Evolutionary conservation across 306 rosid genomes (phyloP), one percentile per base, ranked within the genome.

Genomic region (Styphnolobium japonicum): DNA sequence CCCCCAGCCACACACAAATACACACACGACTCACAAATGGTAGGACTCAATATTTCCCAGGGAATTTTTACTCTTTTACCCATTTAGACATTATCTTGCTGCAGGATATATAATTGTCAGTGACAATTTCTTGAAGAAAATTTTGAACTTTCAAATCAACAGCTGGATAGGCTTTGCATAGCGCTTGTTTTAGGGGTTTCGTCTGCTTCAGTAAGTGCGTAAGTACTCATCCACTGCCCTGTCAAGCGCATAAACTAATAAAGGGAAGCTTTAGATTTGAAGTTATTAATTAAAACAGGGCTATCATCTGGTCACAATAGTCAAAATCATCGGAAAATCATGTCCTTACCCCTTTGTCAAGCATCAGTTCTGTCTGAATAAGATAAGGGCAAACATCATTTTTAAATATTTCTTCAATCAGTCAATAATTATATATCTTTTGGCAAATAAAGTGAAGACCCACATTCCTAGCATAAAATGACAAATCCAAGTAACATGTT

Each of bases 401-500:
- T 79, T 60, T 37, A 25, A 60, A 51, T 40, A 31, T 14, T 52
- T 66, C 22, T 66, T 46, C 48, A 72, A 80, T 60, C 68, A 15
- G 77, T 76, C 52, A 67, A 77, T 71, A 63, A 23, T 58, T 33
- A 42, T 51, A 53, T 78, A 60, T 49, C 66, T 25, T 58, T 53
- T 64, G 56, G 22, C 29, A 75, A 43, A 29, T 18, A 66, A 79
- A 69, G 79, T 57, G 29, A 79, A 76, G 85, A 89, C 88, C 82
- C 82, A 76, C 85, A 82, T 90, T 81, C 85, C 85, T 85, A 79
- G 91, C 87, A 80, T 56, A 88, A 80, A 80, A 82, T 22, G 97
- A 94, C 96, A 90, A 94, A 87, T 82, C 83, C 46, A 86, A 87
- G 94, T 85, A 89, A 91, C 97, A 83, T 91, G 97, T 82, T 84